phyloP scores from a whole-genome alignment of 768 basidiomycete species.

The Suillus weaverae region DNA sequence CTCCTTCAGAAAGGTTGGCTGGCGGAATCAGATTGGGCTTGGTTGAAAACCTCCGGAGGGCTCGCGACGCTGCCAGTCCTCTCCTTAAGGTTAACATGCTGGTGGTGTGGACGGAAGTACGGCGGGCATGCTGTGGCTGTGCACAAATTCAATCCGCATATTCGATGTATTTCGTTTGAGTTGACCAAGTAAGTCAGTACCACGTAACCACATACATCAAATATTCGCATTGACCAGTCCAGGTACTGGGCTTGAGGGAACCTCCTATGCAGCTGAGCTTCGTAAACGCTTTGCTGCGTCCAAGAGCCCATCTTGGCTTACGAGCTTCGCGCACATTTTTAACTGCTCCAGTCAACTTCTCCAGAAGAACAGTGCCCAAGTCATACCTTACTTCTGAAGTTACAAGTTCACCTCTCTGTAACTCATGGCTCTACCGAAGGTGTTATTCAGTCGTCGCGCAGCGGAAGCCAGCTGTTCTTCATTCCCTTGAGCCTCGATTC shows the following conservation, averaged over 20 bases:
- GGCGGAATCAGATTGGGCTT: slow-evolving; percentile 25
- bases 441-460: slow-evolving; percentile 3
- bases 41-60: slow-evolving; percentile 33
- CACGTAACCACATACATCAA: not conserved
- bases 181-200: not conserved
- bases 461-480: slow-evolving; percentile 9
- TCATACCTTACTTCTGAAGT: slow-evolving; percentile 5
- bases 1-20: slow-evolving; percentile 52
- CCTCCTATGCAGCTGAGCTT: slow-evolving; percentile 20
- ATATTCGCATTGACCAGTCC: not conserved
- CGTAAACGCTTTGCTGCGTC: slow-evolving; percentile 21
- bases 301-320: slow-evolving; percentile 12
- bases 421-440: slow-evolving; percentile 10
- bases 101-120: slow-evolving; percentile 4
- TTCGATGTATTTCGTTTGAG: not conserved
- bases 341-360: not conserved
- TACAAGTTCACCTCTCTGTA: slow-evolving; percentile 6
- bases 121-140: not conserved
- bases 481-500: slow-evolving; percentile 34
- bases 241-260: not conserved
- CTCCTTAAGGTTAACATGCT: slow-evolving; percentile 38
- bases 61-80: slow-evolving; percentile 30
- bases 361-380: not conserved
- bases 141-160: not conserved
- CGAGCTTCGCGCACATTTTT: slow-evolving; percentile 1